Evolutionary conservation across 192 early-diverging fungal genomes (phyloP).

Genomic region (Mycoemilia scoparia): DNA sequence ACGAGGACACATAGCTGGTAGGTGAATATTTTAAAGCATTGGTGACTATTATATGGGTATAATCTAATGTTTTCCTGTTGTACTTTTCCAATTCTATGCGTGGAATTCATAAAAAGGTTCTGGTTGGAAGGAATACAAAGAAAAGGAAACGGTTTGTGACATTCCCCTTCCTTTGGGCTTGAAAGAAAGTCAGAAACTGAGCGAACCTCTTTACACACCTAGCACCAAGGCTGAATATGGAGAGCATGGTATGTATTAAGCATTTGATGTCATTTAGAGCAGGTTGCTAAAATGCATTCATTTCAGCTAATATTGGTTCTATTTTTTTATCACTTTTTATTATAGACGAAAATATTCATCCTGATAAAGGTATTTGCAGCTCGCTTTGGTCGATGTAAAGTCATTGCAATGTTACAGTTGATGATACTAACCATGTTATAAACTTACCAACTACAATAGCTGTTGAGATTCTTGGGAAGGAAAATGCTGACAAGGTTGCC

Average conservation of each 20-base stretch:
- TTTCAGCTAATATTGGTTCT: constrained; percentile 6
- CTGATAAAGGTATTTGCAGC: constrained; percentile 66
- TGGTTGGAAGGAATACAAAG: constrained; percentile 88
- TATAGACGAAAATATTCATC: constrained; percentile 99
- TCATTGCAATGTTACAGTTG: constrained; percentile 4
- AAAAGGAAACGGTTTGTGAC: constrained; percentile 83
- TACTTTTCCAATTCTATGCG: background rate
- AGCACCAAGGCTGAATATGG: constrained; percentile 98
- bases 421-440: background rate
- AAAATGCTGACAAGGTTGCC: constrained; percentile 55
- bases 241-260: too few species aligned
- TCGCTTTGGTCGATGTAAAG: constrained; percentile 3
- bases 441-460: too few species aligned
- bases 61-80: background rate
- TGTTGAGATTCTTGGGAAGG: constrained; percentile 68
- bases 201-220: constrained; percentile 77
- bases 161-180: constrained; percentile 65
- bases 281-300: background rate
- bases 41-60: background rate
- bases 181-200: constrained; percentile 69
- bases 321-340: too few species aligned
- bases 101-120: constrained; percentile 43
- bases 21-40: constrained; percentile 22
- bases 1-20: constrained; percentile 94
- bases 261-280: too few species aligned